A percentile compares a stretch with the other conserved stretches of the same genome.
Conservation (phyloP, 768 basidiomycete genomes). For the Collybia mongolica region DNA sequence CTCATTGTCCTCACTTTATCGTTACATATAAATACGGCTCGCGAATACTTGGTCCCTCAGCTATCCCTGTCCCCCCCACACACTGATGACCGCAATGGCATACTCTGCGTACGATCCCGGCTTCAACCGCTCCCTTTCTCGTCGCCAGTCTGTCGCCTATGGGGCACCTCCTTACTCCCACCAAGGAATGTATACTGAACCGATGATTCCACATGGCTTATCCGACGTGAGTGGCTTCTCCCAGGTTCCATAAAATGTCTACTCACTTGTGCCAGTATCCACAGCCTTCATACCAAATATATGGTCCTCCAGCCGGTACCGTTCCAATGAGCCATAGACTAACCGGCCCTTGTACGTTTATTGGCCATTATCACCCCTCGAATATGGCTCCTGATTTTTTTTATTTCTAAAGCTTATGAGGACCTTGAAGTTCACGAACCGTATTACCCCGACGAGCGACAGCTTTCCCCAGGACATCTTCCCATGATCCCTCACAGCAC, state of each 20-base stretch:
- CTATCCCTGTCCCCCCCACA: constrained; percentile 1
- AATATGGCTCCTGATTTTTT: not conserved
- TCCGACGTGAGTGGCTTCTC: constrained; percentile 33
- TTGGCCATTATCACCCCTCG: not conserved
- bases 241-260: not conserved
- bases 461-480: constrained; percentile 34
- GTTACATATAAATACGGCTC: constrained; percentile 14
- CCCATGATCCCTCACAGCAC: constrained; percentile 28
- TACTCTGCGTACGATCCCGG: constrained; percentile 23
- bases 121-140: constrained; percentile 29
- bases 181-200: constrained; percentile 40
- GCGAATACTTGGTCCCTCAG: not conserved
- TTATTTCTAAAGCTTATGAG: constrained; percentile 45
- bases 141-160: constrained; percentile 39
- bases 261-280: constrained; percentile 32
- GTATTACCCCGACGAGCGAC: constrained; percentile 51
- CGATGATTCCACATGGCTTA: constrained; percentile 25
- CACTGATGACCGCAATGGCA: constrained; percentile 12
- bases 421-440: constrained; percentile 46
- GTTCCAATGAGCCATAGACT: constrained; percentile 40
- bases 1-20: constrained; percentile 12
- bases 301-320: constrained; percentile 34
- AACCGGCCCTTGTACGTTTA: constrained; percentile 37
- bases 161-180: constrained; percentile 30
- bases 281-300: constrained; percentile 45